Conservation (phyloP, 345 rosid genomes). For the Cardamine occulta region DNA sequence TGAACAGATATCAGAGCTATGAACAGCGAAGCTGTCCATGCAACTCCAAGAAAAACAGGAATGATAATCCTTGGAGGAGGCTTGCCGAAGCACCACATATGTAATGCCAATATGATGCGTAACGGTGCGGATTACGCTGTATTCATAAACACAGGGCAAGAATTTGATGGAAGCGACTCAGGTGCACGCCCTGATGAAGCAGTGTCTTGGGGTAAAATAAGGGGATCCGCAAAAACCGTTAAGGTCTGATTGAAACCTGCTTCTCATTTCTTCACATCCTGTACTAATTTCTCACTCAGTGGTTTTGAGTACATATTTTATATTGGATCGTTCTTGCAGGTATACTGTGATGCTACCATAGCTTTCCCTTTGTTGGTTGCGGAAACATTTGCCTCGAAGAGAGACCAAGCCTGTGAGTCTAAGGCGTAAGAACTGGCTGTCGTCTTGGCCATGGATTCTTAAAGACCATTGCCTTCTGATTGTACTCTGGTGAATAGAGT, state of each 20-base stretch:
- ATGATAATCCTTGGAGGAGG: slow-evolving; percentile 95
- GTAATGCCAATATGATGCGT: slow-evolving; percentile 98
- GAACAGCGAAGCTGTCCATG: slow-evolving; percentile 86
- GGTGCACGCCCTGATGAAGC: slow-evolving; percentile 98
- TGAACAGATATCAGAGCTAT: slow-evolving; percentile 78
- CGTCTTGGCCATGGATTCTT: neutral
- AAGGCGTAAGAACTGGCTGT: slow-evolving; percentile 4
- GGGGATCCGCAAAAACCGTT: slow-evolving; percentile 77
- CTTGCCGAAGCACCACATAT: slow-evolving; percentile 92
- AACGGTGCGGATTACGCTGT: slow-evolving; percentile 92
- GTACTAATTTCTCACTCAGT: neutral
- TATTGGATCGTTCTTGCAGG: slow-evolving; percentile 50
- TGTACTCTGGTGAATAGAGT: neutral
- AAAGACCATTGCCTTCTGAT: neutral
- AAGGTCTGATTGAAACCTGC: slow-evolving; percentile 56
- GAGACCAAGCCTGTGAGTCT: slow-evolving; percentile 31
- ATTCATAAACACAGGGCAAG: slow-evolving; percentile 89
- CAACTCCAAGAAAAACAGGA: slow-evolving; percentile 78
- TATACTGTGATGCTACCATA: slow-evolving; percentile 94
- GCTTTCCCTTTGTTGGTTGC: slow-evolving; percentile 94
- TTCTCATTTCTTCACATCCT: neutral
- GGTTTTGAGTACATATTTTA: slow-evolving; percentile 7
- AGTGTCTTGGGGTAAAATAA: slow-evolving; percentile 93
- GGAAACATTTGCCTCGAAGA: slow-evolving; percentile 80
- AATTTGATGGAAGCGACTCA: slow-evolving; percentile 97